These are phyloP conservation scores for Alternaria sp. DNA, from an alignment of 2,329 filamentous ascomycete species.

Conservation along the genomic window DNA sequence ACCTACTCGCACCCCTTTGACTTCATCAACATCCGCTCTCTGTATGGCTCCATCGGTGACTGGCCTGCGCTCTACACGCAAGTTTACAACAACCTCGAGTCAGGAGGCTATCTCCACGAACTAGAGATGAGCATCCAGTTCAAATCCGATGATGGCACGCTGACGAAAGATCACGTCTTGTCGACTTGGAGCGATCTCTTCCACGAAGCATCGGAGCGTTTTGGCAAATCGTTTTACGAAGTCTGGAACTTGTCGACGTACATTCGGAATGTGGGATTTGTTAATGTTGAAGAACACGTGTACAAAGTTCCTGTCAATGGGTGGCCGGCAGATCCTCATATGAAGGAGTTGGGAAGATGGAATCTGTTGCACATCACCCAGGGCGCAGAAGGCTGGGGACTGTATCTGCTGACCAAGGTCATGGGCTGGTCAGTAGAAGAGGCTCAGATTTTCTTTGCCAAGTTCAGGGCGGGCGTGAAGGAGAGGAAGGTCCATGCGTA, in stretches of 20 bases:
- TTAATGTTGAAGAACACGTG: constrained; percentile 36
- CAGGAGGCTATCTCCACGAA: constrained; percentile 53
- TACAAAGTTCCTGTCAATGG: constrained; percentile 43
- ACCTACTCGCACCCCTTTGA: constrained; percentile 48
- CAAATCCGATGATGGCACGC: constrained; percentile 51
- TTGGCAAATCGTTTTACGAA: constrained; percentile 41
- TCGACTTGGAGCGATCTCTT: constrained; percentile 39
- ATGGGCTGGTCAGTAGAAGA: constrained; percentile 53
- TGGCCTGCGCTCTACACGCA: constrained; percentile 53
- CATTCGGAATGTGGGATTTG: constrained; percentile 40
- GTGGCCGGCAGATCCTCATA: constrained; percentile 40
- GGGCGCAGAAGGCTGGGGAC: constrained; percentile 40
- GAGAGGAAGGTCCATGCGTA: constrained; percentile 46
- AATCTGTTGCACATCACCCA: constrained; percentile 44
- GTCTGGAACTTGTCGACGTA: constrained; percentile 38
- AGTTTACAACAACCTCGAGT: constrained; percentile 38
- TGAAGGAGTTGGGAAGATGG: constrained; percentile 48
- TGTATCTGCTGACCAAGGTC: constrained; percentile 40
- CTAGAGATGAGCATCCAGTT: constrained; percentile 55
- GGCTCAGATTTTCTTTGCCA: constrained; percentile 55
- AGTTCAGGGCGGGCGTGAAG: constrained; percentile 43
- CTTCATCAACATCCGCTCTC: constrained; percentile 55
- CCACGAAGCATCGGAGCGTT: constrained; percentile 34
- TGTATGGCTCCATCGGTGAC: constrained; percentile 55
- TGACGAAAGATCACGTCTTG: constrained; percentile 42